These are phyloP conservation scores for Sporothrix pseudoabietina DNA, from an alignment of 2,329 filamentous ascomycete genomes.

Conservation along the genomic window DNA sequence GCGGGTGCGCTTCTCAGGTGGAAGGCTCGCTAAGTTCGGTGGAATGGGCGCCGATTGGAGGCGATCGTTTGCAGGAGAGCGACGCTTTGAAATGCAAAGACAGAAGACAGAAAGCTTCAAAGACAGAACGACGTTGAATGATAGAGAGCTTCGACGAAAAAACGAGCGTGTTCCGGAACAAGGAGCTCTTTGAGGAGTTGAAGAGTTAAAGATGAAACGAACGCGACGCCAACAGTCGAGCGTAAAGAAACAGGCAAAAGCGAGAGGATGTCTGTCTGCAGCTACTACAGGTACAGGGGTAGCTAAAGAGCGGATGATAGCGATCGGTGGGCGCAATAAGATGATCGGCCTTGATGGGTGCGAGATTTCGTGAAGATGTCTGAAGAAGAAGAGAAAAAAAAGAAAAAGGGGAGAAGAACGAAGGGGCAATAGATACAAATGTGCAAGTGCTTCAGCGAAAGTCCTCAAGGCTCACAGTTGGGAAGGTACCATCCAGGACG, in stretches of 20 bases:
- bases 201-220: background rate
- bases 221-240: background rate
- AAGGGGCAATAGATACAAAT: background rate
- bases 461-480: conserved; percentile 14
- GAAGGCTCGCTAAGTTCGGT: background rate
- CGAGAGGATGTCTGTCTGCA: background rate
- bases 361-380: background rate
- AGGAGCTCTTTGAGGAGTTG: background rate
- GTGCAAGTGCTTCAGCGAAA: background rate
- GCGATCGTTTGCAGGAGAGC: background rate
- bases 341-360: background rate
- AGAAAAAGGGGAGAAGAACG: background rate
- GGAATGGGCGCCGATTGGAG: background rate
- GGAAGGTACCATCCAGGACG: conserved; percentile 1
- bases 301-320: background rate
- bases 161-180: background rate
- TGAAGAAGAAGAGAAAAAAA: background rate
- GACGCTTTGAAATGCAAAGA: background rate
- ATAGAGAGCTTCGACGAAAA: background rate
- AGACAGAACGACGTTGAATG: background rate
- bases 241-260: background rate
- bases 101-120: background rate
- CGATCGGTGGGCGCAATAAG: background rate
- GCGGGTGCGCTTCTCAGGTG: background rate
- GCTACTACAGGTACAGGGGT: background rate